A percentile compares a stretch with the other conserved stretches of the same genome.
Evolutionary conservation across 1,284 basidiomycete species (phyloP).

Genomic region (Puccinia polysora): DNA sequence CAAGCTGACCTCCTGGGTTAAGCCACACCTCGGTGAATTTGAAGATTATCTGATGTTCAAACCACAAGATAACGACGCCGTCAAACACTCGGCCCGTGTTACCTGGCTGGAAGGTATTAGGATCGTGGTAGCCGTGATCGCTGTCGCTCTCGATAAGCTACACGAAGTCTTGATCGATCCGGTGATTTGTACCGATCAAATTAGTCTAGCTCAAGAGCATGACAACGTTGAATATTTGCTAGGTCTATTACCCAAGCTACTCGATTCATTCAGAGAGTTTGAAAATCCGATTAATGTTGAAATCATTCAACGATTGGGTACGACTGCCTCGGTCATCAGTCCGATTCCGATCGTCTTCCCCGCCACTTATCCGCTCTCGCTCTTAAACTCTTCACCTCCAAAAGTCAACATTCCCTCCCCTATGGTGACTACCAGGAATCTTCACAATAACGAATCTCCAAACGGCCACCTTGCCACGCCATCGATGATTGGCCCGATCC

Average conservation of each 20-base stretch:
- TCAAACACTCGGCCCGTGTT: slow-evolving; percentile 70
- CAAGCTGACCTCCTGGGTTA: slow-evolving; percentile 84
- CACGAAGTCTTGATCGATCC: slow-evolving; percentile 73
- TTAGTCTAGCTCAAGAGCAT: slow-evolving; percentile 70
- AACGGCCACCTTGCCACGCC: no score
- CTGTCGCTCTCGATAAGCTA: slow-evolving; percentile 84
- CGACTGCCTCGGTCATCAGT: slow-evolving; percentile 62
- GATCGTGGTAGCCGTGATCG: slow-evolving; percentile 59
- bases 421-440: slow-evolving; percentile 50
- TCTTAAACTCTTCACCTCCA: slow-evolving; percentile 63
- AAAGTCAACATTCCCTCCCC: slow-evolving; percentile 50
- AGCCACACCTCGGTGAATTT: slow-evolving; percentile 86
- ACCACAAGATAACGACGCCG: slow-evolving; percentile 63
- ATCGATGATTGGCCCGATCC: no score
- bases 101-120: slow-evolving; percentile 84
- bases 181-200: slow-evolving; percentile 62
- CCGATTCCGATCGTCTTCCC: slow-evolving; percentile 79
- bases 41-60: slow-evolving; percentile 66
- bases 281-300: slow-evolving; percentile 64
- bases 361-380: slow-evolving; percentile 83
- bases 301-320: slow-evolving; percentile 66
- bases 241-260: slow-evolving; percentile 74
- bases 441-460: slow-evolving; percentile 47
- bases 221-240: slow-evolving; percentile 87
- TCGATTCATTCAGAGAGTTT: slow-evolving; percentile 83